A percentile compares a stretch with the other conserved stretches of the same genome.
phyloP scores from a whole-genome alignment of 2,329 filamentous ascomycete genomes.

The Cladosporium cucumerinum region DNA sequence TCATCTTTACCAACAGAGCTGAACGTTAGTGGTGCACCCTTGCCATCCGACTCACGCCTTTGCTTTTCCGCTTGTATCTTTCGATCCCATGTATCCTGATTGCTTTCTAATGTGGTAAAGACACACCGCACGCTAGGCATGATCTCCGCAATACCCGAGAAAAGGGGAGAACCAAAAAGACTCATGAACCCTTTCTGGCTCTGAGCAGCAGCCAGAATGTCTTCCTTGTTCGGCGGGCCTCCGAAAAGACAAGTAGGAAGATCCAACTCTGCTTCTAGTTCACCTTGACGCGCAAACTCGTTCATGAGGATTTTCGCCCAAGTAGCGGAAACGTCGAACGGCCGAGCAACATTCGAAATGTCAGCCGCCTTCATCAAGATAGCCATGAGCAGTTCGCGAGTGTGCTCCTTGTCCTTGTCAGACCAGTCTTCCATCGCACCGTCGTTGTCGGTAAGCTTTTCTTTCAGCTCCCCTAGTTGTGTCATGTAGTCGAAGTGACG shows the following conservation, averaged over 20 bases:
- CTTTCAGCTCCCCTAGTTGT: constrained; percentile 74
- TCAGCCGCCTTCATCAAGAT: constrained; percentile 96
- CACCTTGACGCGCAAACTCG: constrained; percentile 88
- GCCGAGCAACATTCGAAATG: constrained; percentile 94
- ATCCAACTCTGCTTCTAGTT: constrained; percentile 83
- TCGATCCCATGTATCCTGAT: constrained; percentile 70
- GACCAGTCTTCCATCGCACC: constrained; percentile 67
- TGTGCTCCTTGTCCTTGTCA: constrained; percentile 69
- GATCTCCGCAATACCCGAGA: constrained; percentile 81
- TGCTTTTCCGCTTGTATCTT: constrained; percentile 63
- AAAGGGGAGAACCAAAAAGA: constrained; percentile 87
- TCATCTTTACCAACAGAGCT: constrained; percentile 30
- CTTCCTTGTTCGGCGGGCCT: constrained; percentile 74
- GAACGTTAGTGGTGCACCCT: constrained; percentile 31
- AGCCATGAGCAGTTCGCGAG: constrained; percentile 79
- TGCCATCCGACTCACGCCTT: constrained; percentile 34
- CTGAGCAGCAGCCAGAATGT: constrained; percentile 75
- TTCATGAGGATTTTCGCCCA: constrained; percentile 96
- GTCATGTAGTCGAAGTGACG: constrained; percentile 97
- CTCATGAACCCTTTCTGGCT: constrained; percentile 97
- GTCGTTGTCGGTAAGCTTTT: constrained; percentile 47
- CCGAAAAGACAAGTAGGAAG: constrained; percentile 85
- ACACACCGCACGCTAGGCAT: constrained; percentile 82
- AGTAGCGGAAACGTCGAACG: constrained; percentile 73
- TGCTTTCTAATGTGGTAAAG: constrained; percentile 74